Evolutionary conservation across 129 eudicot species (phyloP).

Genomic region (Glebionis coronaria): DNA sequence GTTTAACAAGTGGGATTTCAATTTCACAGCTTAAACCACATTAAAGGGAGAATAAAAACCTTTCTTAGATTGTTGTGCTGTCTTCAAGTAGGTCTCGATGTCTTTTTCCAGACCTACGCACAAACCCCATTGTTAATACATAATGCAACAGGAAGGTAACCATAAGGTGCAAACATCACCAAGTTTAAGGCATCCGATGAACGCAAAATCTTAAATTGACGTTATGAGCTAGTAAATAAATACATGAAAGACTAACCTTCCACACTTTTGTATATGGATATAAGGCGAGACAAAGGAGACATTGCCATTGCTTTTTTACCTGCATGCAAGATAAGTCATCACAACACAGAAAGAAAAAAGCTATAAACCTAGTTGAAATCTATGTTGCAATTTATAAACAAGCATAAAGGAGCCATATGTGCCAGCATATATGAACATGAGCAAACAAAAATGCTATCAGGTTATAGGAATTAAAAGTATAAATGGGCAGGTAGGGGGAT

Average conservation of each 20-base stretch:
- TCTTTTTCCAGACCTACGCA: slow-evolving; percentile 1
- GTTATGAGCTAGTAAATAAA: background rate
- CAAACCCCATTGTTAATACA: background rate
- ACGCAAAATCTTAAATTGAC: background rate
- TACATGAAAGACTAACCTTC: background rate
- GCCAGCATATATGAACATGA: background rate
- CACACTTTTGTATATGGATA: background rate
- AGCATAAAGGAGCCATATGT: background rate
- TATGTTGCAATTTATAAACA: too few species aligned
- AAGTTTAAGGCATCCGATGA: background rate
- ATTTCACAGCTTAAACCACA: too few species aligned
- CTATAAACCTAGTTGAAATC: background rate
- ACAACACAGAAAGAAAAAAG: background rate
- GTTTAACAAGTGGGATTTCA: background rate
- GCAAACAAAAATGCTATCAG: background rate
- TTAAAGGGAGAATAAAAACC: background rate
- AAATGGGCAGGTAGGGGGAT: too few species aligned
- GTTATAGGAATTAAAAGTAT: background rate
- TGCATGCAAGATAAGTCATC: background rate
- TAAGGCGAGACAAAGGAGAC: slow-evolving; percentile 1
- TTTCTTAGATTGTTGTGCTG: background rate
- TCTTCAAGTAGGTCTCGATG: background rate
- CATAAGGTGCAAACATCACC: background rate
- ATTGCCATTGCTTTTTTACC: slow-evolving; percentile 9
- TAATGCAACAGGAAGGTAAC: background rate